phyloP scores from a whole-genome alignment of 208 protist species.

The Ichthyophonus hoferi region DNA sequence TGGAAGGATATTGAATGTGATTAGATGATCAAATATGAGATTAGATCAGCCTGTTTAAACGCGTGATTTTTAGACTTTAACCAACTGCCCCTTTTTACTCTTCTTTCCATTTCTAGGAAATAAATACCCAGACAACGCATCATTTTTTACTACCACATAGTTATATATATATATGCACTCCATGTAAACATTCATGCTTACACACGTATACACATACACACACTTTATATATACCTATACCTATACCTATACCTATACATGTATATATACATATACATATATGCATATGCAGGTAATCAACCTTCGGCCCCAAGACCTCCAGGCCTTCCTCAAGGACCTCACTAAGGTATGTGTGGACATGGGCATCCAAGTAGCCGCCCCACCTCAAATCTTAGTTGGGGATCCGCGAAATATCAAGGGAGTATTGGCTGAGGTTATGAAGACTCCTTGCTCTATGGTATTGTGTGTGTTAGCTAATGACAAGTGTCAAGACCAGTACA shows the following conservation, averaged over 20 bases:
- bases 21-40: too few relatives aligned
- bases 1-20: too few relatives aligned
- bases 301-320: background rate
- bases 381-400: background rate
- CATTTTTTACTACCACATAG: too few relatives aligned
- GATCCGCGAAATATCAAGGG: background rate
- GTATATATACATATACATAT: too few relatives aligned
- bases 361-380: background rate
- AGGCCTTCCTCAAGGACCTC: background rate
- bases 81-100: too few relatives aligned
- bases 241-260: too few relatives aligned
- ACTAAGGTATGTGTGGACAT: background rate
- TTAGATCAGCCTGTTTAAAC: too few relatives aligned
- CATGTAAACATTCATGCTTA: background rate
- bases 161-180: background rate
- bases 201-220: background rate
- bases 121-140: too few relatives aligned
- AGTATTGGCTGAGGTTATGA: background rate
- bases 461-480: background rate
- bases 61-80: too few relatives aligned
- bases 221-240: background rate
- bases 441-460: background rate
- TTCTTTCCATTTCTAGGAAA: too few relatives aligned
- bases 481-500: background rate
- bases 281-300: background rate